Base-by-base conservation (phyloP, 768 basidiomycete species). In the Auricularia heimuer region DNA sequence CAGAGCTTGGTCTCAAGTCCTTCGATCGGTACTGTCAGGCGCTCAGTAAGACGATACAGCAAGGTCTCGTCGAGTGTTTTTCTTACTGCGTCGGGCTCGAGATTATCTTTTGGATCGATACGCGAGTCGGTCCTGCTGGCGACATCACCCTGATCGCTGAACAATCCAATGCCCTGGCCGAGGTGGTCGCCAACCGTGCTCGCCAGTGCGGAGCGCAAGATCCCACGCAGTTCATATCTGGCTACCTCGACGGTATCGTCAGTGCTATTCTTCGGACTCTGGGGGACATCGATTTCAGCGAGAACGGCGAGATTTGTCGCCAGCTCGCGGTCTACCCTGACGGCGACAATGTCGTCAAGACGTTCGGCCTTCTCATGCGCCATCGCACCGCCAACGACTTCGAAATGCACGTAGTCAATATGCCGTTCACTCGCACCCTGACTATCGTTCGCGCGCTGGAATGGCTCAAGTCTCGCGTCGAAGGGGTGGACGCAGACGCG, bases 241-340 rank as follows among this genome's bases (percentile, higher is more conserved):
- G 78, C 58, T 78, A 83, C 63, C 74, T 83, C 35, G 89, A 89
- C 69, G 76, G 77, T 21, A 81, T 93, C 47, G 77, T 83, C 16
- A 75, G 79, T 6, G 79, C 83, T 42, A 80, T 91, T 47, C 73
- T 94, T 8, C 81, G 83, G 11, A 82, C 83, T 8, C 74, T 92
- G 4, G 82, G 81, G 4, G 91, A 92, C 63, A 86, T 88, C 68
- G 86, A 91, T 68, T 81, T 81, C 66, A 78, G 81, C 2, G 70
- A 74, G 6, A 72, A 77, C 4, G 86, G 86, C 4, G 72, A 78
- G 0, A 86, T 92, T 61, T 68, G 72, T 24, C 63, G 71, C 8
- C 78, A 79, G 21, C 73, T 93, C n/a, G 74, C 73, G 66, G 63
- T 68, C 24, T 66, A 73, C 60, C 78, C 76, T 61, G 69, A 71